Evolutionary conservation across 257 asterid species (phyloP).

Genomic region (Hygrophila difformis): DNA sequence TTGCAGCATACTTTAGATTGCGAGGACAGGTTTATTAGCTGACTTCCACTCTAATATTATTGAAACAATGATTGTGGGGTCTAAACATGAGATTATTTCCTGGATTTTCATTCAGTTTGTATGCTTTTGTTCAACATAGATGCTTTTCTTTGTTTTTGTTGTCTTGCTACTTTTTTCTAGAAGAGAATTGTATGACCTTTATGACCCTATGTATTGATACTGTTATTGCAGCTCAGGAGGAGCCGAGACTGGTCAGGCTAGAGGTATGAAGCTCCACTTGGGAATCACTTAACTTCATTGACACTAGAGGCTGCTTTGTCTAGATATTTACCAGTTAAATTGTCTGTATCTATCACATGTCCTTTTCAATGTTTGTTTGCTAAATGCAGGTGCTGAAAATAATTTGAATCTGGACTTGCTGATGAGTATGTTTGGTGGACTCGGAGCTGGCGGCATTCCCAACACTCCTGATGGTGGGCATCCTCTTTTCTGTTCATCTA

Average conservation of each 20-base stretch:
- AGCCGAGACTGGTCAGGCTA: slow-evolving; percentile 26
- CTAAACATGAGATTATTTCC: neutral
- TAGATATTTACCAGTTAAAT: too few relatives aligned
- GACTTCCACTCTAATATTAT: too few relatives aligned
- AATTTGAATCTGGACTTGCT: slow-evolving; percentile 30
- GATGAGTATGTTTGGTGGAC: slow-evolving; percentile 50
- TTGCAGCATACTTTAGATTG: too few relatives aligned
- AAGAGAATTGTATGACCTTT: neutral
- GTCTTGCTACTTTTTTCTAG: neutral
- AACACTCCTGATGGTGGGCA: slow-evolving; percentile 26
- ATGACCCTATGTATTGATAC: neutral
- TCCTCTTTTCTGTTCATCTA: neutral
- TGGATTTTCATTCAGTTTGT: neutral
- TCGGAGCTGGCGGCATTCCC: slow-evolving; percentile 45
- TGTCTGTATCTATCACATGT: neutral
- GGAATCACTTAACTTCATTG: neutral
- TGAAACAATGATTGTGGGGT: too few relatives aligned
- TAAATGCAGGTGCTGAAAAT: slow-evolving; percentile 24
- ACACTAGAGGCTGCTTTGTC: neutral
- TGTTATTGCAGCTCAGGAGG: slow-evolving; percentile 32
- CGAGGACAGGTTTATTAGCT: too few relatives aligned
- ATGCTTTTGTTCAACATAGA: neutral
- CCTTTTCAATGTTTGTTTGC: neutral
- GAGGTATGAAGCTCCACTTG: slow-evolving; percentile 22
- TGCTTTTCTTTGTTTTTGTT: neutral